A percentile compares a stretch with the other conserved stretches of the same genome.
Conservation (phyloP, 345 rosid genomes). For the Gossypioides kirkii region DNA sequence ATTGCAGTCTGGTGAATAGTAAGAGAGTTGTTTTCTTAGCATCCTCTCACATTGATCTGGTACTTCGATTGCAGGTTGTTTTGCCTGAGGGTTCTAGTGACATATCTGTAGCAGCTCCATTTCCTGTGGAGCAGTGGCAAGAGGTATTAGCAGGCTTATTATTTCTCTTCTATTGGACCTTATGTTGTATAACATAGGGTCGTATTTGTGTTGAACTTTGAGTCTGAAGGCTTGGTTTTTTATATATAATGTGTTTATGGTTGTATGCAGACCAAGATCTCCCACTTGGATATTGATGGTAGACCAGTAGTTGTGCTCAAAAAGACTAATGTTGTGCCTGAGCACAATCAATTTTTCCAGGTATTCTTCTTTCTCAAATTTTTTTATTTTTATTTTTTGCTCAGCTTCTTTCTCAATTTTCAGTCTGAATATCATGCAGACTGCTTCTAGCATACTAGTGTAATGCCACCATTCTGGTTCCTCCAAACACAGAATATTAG, state of each 20-base stretch:
- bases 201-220: not conserved
- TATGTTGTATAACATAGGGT: not conserved
- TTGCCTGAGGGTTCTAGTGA: constrained; percentile 83
- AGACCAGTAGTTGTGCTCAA: constrained; percentile 79
- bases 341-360: constrained; percentile 86
- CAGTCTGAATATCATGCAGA: not conserved
- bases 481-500: not conserved
- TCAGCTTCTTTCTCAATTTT: constrained; percentile 5
- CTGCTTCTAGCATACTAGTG: not conserved
- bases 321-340: constrained; percentile 76
- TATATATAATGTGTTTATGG: constrained; percentile 11
- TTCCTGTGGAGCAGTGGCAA: constrained; percentile 60
- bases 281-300: constrained; percentile 89
- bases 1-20: not conserved
- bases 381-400: too few species aligned
- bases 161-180: not conserved
- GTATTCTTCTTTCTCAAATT: constrained; percentile 34
- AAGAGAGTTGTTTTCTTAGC: not conserved
- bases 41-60: not conserved
- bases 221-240: not conserved
- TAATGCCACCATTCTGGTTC: not conserved
- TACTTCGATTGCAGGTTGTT: constrained; percentile 55
- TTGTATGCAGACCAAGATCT: constrained; percentile 58
- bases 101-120: constrained; percentile 68
- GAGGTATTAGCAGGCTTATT: constrained; percentile 51